Percentiles rank a stretch among this genome's conserved stretches.
Conservation (phyloP, 768 basidiomycete species). For the Scleroderma bovista region DNA sequence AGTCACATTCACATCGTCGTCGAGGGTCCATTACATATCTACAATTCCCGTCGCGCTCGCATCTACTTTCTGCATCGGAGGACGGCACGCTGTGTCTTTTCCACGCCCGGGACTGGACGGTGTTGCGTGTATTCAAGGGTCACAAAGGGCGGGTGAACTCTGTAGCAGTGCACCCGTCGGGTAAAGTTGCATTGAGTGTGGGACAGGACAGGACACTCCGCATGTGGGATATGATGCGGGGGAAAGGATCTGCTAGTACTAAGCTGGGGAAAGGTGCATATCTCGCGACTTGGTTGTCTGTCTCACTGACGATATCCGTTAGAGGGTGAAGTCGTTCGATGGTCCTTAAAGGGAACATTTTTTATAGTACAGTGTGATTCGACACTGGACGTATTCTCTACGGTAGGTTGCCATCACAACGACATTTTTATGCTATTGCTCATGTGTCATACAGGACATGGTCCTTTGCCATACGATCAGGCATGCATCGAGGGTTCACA, state of each 20-base stretch:
- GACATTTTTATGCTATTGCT: not conserved
- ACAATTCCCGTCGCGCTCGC: conserved; percentile 80
- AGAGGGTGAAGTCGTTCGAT: conserved; percentile 94
- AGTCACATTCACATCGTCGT: not conserved
- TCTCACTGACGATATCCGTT: not conserved
- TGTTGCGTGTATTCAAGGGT: conserved; percentile 82
- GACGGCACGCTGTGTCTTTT: conserved; percentile 90
- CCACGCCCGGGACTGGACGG: conserved; percentile 89
- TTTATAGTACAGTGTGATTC: conserved; percentile 78
- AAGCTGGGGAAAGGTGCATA: conserved; percentile 78
- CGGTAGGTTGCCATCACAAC: conserved; percentile 37
- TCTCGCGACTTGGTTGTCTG: not conserved
- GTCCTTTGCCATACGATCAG: conserved; percentile 61
- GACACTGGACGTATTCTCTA: conserved; percentile 78
- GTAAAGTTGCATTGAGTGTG: conserved; percentile 86
- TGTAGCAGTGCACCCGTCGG: conserved; percentile 88
- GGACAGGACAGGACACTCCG: conserved; percentile 85
- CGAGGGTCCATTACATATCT: conserved; percentile 90
- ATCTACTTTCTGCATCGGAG: conserved; percentile 87
- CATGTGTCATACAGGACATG: conserved; percentile 58
- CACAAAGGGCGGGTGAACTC: conserved; percentile 92
- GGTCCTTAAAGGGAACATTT: conserved; percentile 70
- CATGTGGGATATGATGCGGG: conserved; percentile 99
- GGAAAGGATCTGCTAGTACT: conserved; percentile 81
- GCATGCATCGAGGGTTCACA: conserved; percentile 82